phyloP scores from a whole-genome alignment of 2,329 filamentous ascomycete genomes.

The Arthrobotrys conoides region DNA sequence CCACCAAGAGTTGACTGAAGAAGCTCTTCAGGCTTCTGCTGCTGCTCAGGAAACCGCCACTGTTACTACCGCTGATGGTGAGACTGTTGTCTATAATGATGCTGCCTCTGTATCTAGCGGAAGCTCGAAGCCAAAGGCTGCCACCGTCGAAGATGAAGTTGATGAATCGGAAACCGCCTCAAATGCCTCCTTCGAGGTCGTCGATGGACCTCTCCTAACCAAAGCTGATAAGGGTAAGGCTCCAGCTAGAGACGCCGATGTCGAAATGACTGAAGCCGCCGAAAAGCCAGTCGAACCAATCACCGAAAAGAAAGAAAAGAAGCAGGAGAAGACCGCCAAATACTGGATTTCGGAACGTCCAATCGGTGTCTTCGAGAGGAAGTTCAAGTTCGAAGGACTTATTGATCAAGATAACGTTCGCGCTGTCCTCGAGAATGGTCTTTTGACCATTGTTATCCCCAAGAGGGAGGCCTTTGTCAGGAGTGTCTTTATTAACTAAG shows the following conservation, averaged over 20 bases:
- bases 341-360: slow-evolving; percentile 81
- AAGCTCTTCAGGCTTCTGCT: slow-evolving; percentile 47
- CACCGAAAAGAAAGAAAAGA: slow-evolving; percentile 61
- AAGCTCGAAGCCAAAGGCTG: slow-evolving; percentile 59
- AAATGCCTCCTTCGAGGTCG: slow-evolving; percentile 59
- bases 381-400: slow-evolving; percentile 77
- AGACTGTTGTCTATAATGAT: slow-evolving; percentile 50
- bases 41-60: slow-evolving; percentile 32
- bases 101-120: slow-evolving; percentile 61
- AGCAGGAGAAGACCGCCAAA: slow-evolving; percentile 68
- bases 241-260: slow-evolving; percentile 61
- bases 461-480: slow-evolving; percentile 71
- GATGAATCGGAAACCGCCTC: slow-evolving; percentile 53
- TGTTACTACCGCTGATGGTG: slow-evolving; percentile 28
- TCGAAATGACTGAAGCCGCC: slow-evolving; percentile 61
- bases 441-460: slow-evolving; percentile 76
- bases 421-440: slow-evolving; percentile 76
- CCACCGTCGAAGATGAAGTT: slow-evolving; percentile 60
- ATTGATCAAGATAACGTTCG: slow-evolving; percentile 76
- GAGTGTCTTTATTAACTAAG: slow-evolving; percentile 55
- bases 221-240: slow-evolving; percentile 47
- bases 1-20: slow-evolving; percentile 65
- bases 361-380: slow-evolving; percentile 77
- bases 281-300: slow-evolving; percentile 66
- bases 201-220: slow-evolving; percentile 43